Evolutionary conservation across 176 grass and related monocot genomes (phyloP).

Genomic region (Rhynchospora pubera): DNA sequence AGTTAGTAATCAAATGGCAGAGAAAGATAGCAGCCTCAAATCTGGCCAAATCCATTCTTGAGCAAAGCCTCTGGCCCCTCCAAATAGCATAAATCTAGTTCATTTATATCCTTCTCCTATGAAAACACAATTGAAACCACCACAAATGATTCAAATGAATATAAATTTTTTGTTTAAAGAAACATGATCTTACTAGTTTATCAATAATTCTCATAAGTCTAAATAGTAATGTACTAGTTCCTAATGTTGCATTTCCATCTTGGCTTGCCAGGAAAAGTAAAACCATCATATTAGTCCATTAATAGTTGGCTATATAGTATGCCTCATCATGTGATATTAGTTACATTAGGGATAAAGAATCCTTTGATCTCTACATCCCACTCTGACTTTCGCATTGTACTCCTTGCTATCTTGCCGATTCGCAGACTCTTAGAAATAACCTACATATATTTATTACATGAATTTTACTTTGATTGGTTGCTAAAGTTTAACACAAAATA

Average conservation of each 20-base stretch:
- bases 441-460: not conserved
- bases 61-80: conserved; percentile 91
- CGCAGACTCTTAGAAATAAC: conserved; percentile 60
- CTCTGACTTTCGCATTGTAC: conserved; percentile 85
- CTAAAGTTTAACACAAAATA: not conserved
- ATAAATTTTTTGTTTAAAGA: too few species aligned
- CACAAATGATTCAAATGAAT: not conserved
- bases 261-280: too few species aligned
- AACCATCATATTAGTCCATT: too few species aligned
- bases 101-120: conserved; percentile 74
- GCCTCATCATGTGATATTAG: too few species aligned
- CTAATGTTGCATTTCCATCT: not conserved
- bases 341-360: conserved; percentile 70
- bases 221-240: not conserved
- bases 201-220: not conserved
- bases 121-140: not conserved
- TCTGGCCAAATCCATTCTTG: conserved; percentile 87
- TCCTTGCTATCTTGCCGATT: conserved; percentile 72
- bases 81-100: too few species aligned
- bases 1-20: conserved; percentile 92
- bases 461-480: not conserved
- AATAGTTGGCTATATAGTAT: too few species aligned
- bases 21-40: conserved; percentile 98
- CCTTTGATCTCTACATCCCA: conserved; percentile 77
- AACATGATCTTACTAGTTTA: not conserved